A percentile compares a stretch with the other conserved stretches of the same genome.
Conservation (phyloP, 1,284 basidiomycete species). For the Puccinia polysora region DNA sequence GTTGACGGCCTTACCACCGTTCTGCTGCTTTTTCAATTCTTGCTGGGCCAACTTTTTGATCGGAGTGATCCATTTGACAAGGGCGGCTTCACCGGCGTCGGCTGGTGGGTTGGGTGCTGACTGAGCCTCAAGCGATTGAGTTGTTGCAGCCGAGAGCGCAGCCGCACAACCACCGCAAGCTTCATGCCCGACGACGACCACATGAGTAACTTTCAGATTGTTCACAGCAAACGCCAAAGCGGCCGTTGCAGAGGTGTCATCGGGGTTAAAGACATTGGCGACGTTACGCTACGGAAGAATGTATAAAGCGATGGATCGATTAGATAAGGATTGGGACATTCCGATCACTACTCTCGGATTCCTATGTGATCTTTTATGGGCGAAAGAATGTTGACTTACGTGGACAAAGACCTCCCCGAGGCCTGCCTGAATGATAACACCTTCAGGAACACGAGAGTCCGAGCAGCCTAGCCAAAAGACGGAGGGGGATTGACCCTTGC, state of each 20-base stretch:
- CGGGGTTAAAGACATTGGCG: constrained; percentile 33
- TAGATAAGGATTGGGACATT: neutral
- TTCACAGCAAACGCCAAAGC: constrained; percentile 36
- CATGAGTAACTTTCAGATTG: constrained; percentile 27
- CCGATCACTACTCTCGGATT: too few species aligned
- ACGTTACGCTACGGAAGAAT: constrained; percentile 23
- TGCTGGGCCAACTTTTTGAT: constrained; percentile 45
- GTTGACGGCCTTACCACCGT: neutral
- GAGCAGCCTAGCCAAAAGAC: constrained; percentile 71
- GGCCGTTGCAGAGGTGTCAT: constrained; percentile 34
- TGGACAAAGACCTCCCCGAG: constrained; percentile 39
- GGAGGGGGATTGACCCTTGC: constrained; percentile 68
- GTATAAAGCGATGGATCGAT: neutral
- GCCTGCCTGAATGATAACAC: constrained; percentile 13
- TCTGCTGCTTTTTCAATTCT: constrained; percentile 33
- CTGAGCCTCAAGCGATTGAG: too few species aligned
- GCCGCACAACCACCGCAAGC: constrained; percentile 37
- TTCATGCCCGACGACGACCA: constrained; percentile 38
- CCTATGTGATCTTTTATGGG: neutral
- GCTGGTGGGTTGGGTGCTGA: neutral
- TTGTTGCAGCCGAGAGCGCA: constrained; percentile 15
- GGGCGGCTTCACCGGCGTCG: neutral
- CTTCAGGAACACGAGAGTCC: constrained; percentile 65
- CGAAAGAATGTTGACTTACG: constrained; percentile 1
- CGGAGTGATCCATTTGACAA: constrained; percentile 46